Conservation (phyloP, 108 stramenopile genomes). For the Parietichytrium sp. region DNA sequence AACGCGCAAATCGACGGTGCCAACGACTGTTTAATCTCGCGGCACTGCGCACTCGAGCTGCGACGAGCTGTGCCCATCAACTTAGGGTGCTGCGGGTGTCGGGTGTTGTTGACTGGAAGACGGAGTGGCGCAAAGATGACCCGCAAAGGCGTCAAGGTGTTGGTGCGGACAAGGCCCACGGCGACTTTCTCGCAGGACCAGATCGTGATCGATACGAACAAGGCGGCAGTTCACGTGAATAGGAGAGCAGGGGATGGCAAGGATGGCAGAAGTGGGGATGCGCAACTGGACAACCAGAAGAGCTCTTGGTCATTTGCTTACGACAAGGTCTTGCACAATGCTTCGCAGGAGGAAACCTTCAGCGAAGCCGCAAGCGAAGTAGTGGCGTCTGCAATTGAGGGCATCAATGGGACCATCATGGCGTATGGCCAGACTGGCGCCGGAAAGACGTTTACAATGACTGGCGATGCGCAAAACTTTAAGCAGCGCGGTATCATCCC, state of each 20-base stretch:
- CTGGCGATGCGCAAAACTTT: constrained; percentile 55
- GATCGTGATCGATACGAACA: constrained; percentile 53
- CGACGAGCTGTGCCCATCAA: no score
- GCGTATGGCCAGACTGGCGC: constrained; percentile 60
- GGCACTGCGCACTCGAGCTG: no score
- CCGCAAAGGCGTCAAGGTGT: constrained; percentile 58
- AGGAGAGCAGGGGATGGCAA: constrained; percentile 7
- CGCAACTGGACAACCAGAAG: constrained; percentile 49
- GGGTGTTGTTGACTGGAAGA: no score
- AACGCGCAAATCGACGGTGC: no score
- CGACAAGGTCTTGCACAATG: constrained; percentile 69
- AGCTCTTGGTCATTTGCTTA: constrained; percentile 58
- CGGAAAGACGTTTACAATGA: constrained; percentile 60
- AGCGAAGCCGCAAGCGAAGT: constrained; percentile 47
- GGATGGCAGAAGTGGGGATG: not conserved
- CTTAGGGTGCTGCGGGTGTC: no score
- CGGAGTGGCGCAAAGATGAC: constrained; percentile 7
- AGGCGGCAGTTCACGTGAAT: not conserved
- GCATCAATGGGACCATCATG: constrained; percentile 55
- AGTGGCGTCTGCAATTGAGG: constrained; percentile 55
- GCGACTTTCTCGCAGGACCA: constrained; percentile 58
- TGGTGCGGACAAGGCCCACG: constrained; percentile 66
- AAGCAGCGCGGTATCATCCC: constrained; percentile 56
- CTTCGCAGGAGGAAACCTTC: constrained; percentile 57
- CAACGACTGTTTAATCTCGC: no score